Conservation (phyloP, 768 basidiomycete species). For the Suillus bovinus region DNA sequence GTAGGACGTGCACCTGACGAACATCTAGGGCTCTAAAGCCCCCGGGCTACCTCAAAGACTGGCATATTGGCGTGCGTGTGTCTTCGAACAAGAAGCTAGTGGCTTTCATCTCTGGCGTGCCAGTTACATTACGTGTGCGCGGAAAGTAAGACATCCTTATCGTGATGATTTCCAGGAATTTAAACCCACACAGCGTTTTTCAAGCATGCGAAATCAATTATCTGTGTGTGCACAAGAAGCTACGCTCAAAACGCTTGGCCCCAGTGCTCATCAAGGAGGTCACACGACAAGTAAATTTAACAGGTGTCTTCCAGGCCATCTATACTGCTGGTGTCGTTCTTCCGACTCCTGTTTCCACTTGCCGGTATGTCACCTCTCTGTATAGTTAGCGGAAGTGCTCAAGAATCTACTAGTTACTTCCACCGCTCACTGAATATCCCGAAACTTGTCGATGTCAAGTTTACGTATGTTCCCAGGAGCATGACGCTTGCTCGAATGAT, state of each 20-base stretch:
- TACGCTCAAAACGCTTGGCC: constrained; percentile 91
- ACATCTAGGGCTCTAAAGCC: constrained; percentile 83
- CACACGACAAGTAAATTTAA: constrained; percentile 87
- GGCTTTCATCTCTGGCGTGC: constrained; percentile 94
- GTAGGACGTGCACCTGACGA: not conserved
- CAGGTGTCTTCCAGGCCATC: constrained; percentile 93
- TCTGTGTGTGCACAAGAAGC: constrained; percentile 96
- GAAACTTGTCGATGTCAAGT: constrained; percentile 89
- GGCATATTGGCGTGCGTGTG: constrained; percentile 96
- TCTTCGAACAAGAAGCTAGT: constrained; percentile 90
- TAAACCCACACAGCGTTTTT: constrained; percentile 52
- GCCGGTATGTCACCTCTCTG: constrained; percentile 49
- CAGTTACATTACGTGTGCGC: constrained; percentile 83
- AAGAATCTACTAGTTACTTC: constrained; percentile 60
- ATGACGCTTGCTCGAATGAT: constrained; percentile 94
- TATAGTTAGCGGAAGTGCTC: constrained; percentile 6
- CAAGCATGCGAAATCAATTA: constrained; percentile 92
- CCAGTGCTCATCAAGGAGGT: constrained; percentile 98
- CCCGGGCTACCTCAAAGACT: constrained; percentile 90
- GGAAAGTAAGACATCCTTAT: constrained; percentile 56
- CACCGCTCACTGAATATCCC: constrained; percentile 90
- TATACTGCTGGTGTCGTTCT: constrained; percentile 94
- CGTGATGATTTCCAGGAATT: constrained; percentile 3
- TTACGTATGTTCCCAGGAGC: constrained; percentile 83
- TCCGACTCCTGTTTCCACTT: constrained; percentile 90